Evolutionary conservation across 352 stramenopile species (phyloP).

Genomic region (Globisporangium solare): DNA sequence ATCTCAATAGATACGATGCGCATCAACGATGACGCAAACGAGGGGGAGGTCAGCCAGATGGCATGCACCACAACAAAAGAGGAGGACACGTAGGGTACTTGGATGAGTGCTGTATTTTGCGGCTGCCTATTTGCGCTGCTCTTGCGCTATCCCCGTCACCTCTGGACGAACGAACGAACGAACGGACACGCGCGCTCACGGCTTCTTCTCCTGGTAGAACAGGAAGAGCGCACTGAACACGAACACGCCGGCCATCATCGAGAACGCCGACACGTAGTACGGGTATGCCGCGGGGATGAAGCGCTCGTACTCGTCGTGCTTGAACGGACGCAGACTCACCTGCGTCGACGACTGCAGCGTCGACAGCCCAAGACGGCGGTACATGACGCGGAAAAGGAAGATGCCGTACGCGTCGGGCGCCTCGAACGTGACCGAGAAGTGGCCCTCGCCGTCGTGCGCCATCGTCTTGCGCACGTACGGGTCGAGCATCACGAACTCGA

Average conservation of each 20-base stretch:
- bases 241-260: conserved; percentile 89
- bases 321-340: conserved; percentile 91
- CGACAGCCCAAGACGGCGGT: conserved; percentile 83
- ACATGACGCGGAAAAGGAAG: conserved; percentile 92
- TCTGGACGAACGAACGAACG: too few relatives aligned
- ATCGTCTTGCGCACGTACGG: conserved; percentile 89
- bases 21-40: too few relatives aligned
- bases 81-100: too few relatives aligned
- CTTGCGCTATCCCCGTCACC: too few relatives aligned
- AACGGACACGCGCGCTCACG: neutral
- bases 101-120: neutral
- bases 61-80: too few relatives aligned
- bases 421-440: conserved; percentile 84
- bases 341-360: conserved; percentile 85
- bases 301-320: conserved; percentile 94
- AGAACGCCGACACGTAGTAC: conserved; percentile 89
- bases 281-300: conserved; percentile 91
- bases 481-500: conserved; percentile 96
- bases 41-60: too few relatives aligned
- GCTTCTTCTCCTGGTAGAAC: conserved; percentile 74
- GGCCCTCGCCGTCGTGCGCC: conserved; percentile 55
- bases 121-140: neutral
- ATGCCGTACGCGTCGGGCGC: conserved; percentile 91
- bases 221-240: conserved; percentile 89
- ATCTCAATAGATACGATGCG: too few relatives aligned